Evolutionary conservation across 164 flowering plant species (phyloP), one percentile per base, ranked within the genome.

Genomic region (Umbellularia californica): DNA sequence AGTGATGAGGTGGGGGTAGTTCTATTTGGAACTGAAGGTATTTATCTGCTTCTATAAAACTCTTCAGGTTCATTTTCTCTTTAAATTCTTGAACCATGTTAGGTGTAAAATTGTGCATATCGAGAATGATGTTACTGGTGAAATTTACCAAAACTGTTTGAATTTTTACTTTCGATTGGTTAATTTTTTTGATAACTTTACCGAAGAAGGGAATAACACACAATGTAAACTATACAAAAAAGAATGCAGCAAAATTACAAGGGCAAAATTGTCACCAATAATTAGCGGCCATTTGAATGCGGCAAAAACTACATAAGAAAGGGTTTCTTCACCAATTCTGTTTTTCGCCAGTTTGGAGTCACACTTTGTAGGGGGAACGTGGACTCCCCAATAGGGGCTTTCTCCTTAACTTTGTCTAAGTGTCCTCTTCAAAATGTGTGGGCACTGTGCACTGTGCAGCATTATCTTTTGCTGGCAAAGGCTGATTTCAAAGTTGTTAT

Each of bases 21-120:
- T 73, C 68, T 91, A 68, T 95, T 95, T 86, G 97, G 97, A 74
- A 84, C 97, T 67, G 83, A 86, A 87, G 98, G 98, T 95, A 86
- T 64, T 22, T 30, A 55, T 76, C 64, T 75, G 68, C 25, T 73
- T 65, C 10, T 11, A 27, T n/a, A 33, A 67, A 30, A 12, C 4
- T 22, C 50, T 13, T 67, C 22, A 17, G 28, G 41, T 35, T 28
- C 19, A 17, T 10, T 55, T 55, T 55, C 20, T 55, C 6, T 55
- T 6, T 55, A 55, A 55, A 55, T 55, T 55, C 60, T 5, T 0
- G n/a, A 55, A 3, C n/a, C n/a, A 20, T 55, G 12, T 55, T 19
- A 55, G 47, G 60, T 55, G 60, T 55, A 55, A 55, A 15, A 15
- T 20, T 55, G n/a, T 55, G 60, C 60, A 55, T 41, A 5, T 41